Conservation (phyloP, 1,284 basidiomycete genomes). For the Marasmius tenuissimus region DNA sequence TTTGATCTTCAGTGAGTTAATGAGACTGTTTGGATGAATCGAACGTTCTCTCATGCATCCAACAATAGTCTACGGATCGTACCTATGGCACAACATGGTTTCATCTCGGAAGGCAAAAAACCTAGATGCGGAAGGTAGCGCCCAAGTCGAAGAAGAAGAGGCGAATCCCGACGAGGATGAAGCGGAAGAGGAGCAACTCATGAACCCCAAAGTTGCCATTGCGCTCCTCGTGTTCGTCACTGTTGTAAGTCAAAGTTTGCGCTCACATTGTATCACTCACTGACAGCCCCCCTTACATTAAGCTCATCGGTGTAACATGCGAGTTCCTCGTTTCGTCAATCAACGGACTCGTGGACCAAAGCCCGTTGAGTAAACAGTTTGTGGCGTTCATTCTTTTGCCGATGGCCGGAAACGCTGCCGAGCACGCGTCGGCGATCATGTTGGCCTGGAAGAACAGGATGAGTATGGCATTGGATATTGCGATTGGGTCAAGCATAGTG, state of each 20-base stretch:
- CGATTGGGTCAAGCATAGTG: slow-evolving; percentile 7
- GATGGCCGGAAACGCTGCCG: slow-evolving; percentile 6
- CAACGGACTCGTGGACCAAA: neutral
- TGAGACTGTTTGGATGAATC: no score
- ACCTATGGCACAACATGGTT: slow-evolving; percentile 2
- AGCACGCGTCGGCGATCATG: slow-evolving; percentile 4
- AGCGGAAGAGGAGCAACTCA: neutral
- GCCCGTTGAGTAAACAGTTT: slow-evolving; percentile 7
- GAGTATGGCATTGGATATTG: slow-evolving; percentile 4
- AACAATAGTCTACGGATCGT: neutral
- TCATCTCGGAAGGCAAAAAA: neutral
- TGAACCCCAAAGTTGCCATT: neutral
- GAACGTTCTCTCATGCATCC: neutral
- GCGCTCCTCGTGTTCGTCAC: neutral
- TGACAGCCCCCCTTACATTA: neutral
- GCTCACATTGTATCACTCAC: neutral
- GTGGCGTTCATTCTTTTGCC: slow-evolving; percentile 5
- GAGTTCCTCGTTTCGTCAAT: slow-evolving; percentile 8
- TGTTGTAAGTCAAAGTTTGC: neutral
- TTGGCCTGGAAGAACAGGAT: slow-evolving; percentile 1
- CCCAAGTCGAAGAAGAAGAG: neutral
- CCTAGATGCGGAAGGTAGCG: no score
- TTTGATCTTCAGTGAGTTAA: neutral
- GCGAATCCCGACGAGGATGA: neutral
- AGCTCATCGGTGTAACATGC: slow-evolving; percentile 7